A percentile compares a stretch with the other conserved stretches of the same genome.
These are phyloP conservation scores for Aspergillus eucalypticola DNA, from an alignment of 2,329 filamentous ascomycete genomes.

Conservation along the genomic window DNA sequence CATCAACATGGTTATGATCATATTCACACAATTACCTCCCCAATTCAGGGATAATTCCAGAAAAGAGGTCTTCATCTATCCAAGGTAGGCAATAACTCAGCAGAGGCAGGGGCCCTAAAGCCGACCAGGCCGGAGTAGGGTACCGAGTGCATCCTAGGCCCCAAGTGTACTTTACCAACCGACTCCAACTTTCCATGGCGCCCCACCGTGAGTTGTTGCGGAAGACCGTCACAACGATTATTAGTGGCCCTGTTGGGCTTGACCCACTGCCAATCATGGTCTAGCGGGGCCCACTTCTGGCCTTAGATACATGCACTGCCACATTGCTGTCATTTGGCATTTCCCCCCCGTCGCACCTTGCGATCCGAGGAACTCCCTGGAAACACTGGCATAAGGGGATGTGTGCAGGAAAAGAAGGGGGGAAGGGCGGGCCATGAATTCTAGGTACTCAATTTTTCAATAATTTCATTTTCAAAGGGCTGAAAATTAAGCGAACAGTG, in stretches of 20 bases:
- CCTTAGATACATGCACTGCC: slow-evolving; percentile 30
- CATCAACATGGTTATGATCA: background rate
- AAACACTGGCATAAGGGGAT: background rate
- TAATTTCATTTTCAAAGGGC: background rate
- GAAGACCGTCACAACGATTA: slow-evolving; percentile 16
- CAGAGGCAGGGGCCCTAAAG: background rate
- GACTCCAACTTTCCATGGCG: slow-evolving; percentile 10
- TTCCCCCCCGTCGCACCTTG: slow-evolving; percentile 9
- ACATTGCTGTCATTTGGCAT: slow-evolving; percentile 28
- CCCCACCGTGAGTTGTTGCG: slow-evolving; percentile 19
- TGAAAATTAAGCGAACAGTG: background rate
- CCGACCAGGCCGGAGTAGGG: slow-evolving; percentile 4
- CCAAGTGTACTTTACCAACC: slow-evolving; percentile 3
- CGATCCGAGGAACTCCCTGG: slow-evolving; percentile 15
- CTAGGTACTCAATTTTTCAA: background rate
- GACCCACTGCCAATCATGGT: slow-evolving; percentile 19
- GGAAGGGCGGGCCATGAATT: background rate
- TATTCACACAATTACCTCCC: background rate
- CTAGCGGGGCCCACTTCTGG: slow-evolving; percentile 23
- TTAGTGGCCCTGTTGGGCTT: slow-evolving; percentile 21
- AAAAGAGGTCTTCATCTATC: slow-evolving; percentile 1
- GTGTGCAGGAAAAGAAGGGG: background rate
- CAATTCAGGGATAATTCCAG: slow-evolving; percentile 12
- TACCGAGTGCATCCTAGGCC: slow-evolving; percentile 10
- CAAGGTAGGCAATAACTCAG: background rate